These are phyloP conservation scores for Naegleria lovaniensis DNA, from an alignment of 208 protist species.

Conservation along the genomic window DNA sequence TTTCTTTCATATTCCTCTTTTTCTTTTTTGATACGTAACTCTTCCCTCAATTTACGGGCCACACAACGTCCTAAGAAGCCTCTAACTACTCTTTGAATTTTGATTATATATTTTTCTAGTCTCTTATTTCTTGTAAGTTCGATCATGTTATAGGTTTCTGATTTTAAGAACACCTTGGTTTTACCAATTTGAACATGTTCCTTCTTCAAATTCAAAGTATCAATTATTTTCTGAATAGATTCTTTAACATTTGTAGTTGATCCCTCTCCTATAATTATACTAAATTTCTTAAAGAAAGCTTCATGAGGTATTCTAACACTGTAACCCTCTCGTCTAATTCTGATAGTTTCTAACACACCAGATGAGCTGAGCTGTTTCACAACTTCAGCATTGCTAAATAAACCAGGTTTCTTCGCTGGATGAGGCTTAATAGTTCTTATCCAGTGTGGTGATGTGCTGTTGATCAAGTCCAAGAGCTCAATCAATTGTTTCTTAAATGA, in stretches of 20 bases:
- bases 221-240: neutral
- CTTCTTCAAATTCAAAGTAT: slow-evolving; percentile 31
- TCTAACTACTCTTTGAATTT: neutral
- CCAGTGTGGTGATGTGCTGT: slow-evolving; percentile 50
- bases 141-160: slow-evolving; percentile 38
- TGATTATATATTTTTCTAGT: neutral
- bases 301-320: slow-evolving; percentile 64
- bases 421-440: slow-evolving; percentile 56
- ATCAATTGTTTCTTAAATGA: slow-evolving; percentile 45
- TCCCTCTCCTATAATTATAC: slow-evolving; percentile 55
- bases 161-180: slow-evolving; percentile 48
- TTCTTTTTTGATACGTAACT: neutral
- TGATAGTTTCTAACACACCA: slow-evolving; percentile 72
- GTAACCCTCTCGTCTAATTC: slow-evolving; percentile 76
- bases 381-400: slow-evolving; percentile 44
- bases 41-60: neutral
- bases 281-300: slow-evolving; percentile 68
- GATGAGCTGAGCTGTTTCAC: slow-evolving; percentile 44
- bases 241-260: slow-evolving; percentile 24
- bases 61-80: neutral
- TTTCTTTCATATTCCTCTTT: slow-evolving; percentile 14
- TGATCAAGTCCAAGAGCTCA: slow-evolving; percentile 44
- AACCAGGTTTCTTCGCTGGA: slow-evolving; percentile 46
- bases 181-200: slow-evolving; percentile 47
- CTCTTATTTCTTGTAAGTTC: slow-evolving; percentile 23